Percentiles rank a stretch among this genome's conserved stretches.
phyloP scores from a whole-genome alignment of 225 moss, liverwort and hornwort genomes.

The Marchantia paleacea region DNA sequence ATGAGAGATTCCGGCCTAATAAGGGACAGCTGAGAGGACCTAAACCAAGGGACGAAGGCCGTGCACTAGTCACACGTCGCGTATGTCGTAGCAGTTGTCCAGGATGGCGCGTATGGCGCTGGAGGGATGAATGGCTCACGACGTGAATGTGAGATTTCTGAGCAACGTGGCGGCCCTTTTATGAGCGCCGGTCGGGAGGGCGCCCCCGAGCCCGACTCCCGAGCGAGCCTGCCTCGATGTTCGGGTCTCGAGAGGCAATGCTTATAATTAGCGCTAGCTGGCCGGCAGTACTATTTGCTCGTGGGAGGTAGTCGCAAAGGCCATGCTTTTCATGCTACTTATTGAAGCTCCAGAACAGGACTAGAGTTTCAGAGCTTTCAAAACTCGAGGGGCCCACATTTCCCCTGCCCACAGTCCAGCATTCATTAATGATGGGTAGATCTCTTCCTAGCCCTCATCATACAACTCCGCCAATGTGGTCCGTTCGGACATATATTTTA shows the following conservation, averaged over 20 bases:
- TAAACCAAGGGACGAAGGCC: too few species aligned
- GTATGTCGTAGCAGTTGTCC: too few species aligned
- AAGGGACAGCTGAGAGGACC: too few species aligned
- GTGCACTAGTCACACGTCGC: too few species aligned
- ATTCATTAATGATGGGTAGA: too few species aligned
- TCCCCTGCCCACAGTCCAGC: neutral
- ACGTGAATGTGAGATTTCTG: neutral
- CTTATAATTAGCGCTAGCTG: neutral
- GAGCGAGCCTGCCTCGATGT: too few species aligned
- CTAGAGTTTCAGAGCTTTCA: conserved; percentile 3
- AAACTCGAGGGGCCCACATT: neutral
- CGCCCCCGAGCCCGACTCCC: neutral
- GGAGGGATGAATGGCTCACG: neutral
- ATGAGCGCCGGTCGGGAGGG: neutral
- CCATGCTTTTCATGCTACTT: conserved; percentile 8
- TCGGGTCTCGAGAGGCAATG: neutral
- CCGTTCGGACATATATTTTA: too few species aligned
- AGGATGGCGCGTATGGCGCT: too few species aligned
- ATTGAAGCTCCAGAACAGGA: neutral
- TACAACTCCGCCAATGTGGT: too few species aligned
- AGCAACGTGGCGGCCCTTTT: neutral
- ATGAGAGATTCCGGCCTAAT: too few species aligned
- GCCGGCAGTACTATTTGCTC: conserved; percentile 6
- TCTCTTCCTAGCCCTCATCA: too few species aligned
- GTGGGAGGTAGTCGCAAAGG: neutral